Evolutionary conservation across 768 basidiomycete species (phyloP), one percentile per base, ranked within the genome.

Genomic region (Pleurotus giganteus): DNA sequence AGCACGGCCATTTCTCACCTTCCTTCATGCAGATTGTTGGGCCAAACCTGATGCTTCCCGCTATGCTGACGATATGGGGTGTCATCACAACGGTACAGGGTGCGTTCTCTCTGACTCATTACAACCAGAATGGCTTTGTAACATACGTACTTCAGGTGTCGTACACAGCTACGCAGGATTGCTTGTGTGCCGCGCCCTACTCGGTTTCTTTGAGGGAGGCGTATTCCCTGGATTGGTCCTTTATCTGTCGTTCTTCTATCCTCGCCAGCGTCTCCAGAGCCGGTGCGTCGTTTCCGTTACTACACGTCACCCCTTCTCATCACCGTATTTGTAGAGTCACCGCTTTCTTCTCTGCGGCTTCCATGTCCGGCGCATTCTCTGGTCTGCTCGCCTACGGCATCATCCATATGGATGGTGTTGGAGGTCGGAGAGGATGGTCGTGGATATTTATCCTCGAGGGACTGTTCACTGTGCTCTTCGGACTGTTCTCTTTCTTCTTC

Each of bases 381-480:
- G 87, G 88, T 31, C 72, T 89, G 3, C 76, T 91, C 24, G 86
- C 88, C 0, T 75, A 78, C 42, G 84, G 80, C 0, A 86, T 91
- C 61, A 75, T 82, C 52, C 71, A 82, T 31, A 83, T 89, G 79
- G 63, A 86, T 47, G 84, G 84, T 8, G 60, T 87, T 29, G 86
- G 80, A 1, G 82, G 82, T 34, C n/a, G n/a, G n/a, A n/a, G n/a
- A n/a, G 17, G 57, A 57, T 43, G 47, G 57, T 26, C 61, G 63
- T 45, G 50, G 60, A 4, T 60, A 55, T 11, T 47, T 65, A 47
- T 12, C 23, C 11, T 47, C 23, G 81, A 89, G 66, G 88, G 88
- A 1, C 67, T 78, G 1, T 82, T 89, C 66, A 88, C 86, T 0
- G 69, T 81, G 56, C 44, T 79, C 1, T 81, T 85, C 56, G 88